Evolutionary conservation across 495 filamentous ascomycete species (phyloP).

Genomic region (Talaromyces stipitatus): DNA sequence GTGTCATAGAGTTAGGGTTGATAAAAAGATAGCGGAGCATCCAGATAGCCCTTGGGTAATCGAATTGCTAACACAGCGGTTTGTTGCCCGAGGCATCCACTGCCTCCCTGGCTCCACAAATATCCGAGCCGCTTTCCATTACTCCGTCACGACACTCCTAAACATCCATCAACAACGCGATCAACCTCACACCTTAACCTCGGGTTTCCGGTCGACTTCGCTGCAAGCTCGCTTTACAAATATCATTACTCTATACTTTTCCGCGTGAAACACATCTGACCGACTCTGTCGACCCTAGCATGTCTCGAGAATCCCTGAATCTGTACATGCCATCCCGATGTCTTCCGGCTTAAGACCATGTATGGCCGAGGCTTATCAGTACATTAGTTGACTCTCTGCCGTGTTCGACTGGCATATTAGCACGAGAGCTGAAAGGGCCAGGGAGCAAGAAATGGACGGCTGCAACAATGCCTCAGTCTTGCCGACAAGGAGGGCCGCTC

Average conservation of each 20-base stretch:
- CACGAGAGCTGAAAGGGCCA: no score
- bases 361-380: background rate
- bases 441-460: no score
- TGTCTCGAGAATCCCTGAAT: background rate
- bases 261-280: background rate
- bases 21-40: background rate
- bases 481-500: no score
- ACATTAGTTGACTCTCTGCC: background rate
- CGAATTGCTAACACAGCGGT: background rate
- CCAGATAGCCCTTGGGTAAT: slow-evolving; percentile 1
- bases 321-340: background rate
- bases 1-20: background rate
- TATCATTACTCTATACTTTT: background rate
- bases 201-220: background rate
- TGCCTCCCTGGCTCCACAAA: background rate
- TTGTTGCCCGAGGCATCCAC: background rate
- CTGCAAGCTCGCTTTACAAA: background rate
- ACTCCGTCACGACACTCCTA: background rate
- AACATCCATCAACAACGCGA: background rate
- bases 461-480: no score
- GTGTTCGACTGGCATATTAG: no score
- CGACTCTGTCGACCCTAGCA: background rate
- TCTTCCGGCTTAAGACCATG: background rate
- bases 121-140: background rate
- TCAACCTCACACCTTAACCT: background rate